Conservation (phyloP, 2,329 filamentous ascomycete genomes). For the Didymella arachidicola region DNA sequence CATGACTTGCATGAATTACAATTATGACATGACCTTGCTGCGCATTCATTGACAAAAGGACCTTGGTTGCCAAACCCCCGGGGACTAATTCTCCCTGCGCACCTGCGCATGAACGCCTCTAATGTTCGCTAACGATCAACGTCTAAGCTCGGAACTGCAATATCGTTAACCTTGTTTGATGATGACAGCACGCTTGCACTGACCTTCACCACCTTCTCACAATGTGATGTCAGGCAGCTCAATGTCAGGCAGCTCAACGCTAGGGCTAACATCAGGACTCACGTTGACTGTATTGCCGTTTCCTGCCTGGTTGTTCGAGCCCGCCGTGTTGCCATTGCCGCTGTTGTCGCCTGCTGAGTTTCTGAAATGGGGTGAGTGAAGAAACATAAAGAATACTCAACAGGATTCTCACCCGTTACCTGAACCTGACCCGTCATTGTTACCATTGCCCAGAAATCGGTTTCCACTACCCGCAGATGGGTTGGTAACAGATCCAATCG, state of each 20-base stretch:
- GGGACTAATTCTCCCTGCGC: background rate
- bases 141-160: conserved; percentile 8
- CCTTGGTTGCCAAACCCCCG: background rate
- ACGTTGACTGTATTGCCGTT: conserved; percentile 26
- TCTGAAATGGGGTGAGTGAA: no score
- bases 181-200: background rate
- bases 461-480: background rate
- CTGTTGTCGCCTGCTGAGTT: background rate
- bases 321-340: background rate
- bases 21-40: no score
- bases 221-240: conserved; percentile 8
- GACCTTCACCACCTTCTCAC: conserved; percentile 6
- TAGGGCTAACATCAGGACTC: conserved; percentile 17
- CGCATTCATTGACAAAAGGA: background rate
- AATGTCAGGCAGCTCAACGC: conserved; percentile 12
- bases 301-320: conserved; percentile 13
- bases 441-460: background rate
- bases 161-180: background rate
- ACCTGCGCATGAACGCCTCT: background rate
- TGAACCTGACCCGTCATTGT: background rate
- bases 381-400: no score
- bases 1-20: no score
- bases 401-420: no score
- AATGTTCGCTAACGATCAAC: conserved; percentile 2
- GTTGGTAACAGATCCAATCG: background rate